phyloP scores from a whole-genome alignment of 495 filamentous ascomycete species.

The Podospora pseudopauciseta region DNA sequence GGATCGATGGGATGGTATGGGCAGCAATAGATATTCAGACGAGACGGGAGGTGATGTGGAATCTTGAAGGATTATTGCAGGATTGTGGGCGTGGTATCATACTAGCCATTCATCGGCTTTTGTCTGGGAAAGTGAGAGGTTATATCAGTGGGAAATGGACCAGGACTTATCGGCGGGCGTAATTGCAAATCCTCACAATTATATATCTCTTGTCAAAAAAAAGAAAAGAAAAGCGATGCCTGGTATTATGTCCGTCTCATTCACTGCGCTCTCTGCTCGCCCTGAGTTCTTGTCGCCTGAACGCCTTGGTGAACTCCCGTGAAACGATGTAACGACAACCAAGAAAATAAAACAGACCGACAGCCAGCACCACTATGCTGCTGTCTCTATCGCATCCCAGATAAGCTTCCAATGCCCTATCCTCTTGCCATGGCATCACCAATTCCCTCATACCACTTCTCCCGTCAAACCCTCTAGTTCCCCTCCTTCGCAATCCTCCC shows the following conservation, averaged over 20 bases:
- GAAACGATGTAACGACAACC: background rate
- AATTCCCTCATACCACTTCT: too few species aligned
- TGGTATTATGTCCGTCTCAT: background rate
- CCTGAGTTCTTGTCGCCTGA: background rate
- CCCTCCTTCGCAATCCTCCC: conserved; percentile 30
- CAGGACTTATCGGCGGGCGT: background rate
- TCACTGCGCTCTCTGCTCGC: background rate
- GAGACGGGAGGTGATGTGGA: background rate
- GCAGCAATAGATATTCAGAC: background rate
- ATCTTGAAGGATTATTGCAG: background rate
- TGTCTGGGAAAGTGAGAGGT: background rate
- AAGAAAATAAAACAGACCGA: background rate
- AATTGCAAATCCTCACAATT: background rate
- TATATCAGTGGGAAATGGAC: background rate
- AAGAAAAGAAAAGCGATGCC: background rate
- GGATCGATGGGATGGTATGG: background rate
- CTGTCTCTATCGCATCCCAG: too few species aligned
- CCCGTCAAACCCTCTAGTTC: background rate
- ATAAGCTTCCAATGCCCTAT: too few species aligned
- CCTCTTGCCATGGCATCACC: too few species aligned
- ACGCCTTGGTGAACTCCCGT: background rate
- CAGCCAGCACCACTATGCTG: too few species aligned
- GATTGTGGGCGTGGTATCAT: background rate
- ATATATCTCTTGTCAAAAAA: background rate
- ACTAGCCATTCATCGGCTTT: background rate